Evolutionary conservation across 2,329 filamentous ascomycete genomes (phyloP), one percentile per base, ranked within the genome.

Genomic region (Alternaria consortialis): DNA sequence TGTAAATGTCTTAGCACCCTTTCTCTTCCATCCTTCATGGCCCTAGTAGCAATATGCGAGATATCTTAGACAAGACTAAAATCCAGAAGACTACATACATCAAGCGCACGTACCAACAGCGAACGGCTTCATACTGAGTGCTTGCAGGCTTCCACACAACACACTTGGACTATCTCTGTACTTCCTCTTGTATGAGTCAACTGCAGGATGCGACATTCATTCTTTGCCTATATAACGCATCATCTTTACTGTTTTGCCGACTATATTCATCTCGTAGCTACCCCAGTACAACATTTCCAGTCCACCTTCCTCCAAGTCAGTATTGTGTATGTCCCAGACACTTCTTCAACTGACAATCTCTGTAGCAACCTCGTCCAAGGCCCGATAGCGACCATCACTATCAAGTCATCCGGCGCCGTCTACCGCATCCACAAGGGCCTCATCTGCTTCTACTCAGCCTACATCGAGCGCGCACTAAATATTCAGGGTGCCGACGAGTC

Each of bases 1-100:
- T 82, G 69, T 81, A 76, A 27, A n/a, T 25, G 17, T 20, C 5
- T 2, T 20, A 20, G 20, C 20, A 20, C 20, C 20, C 20, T 20
- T 20, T 20, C 20, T 20, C 20, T 20, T 20, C 20, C 20, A 20
- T 20, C 20, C 20, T 20, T 2, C 20, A 20, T 20, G 20, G 20
- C 20, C 20, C 20, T 20, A 20, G 20, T 20, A 20, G 20, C 20
- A 20, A 20, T 20, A 20, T 20, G 20, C 20, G 20, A 20, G 6
- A 37, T 37, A 5, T 37, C 36, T 2, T 6, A 5, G 15, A 17
- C 2, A 9, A 9, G 4, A 39, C 1, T 20, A 39, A 0, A 9
- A 39, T 4, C 37, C n/a, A 20, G 37, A 39, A 39, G n/a, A 39
- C 37, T 5, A 20, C 7, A 20, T 11, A 39, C 37, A 8, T 39